Percentiles rank a stretch among this genome's conserved stretches.
Conservation (phyloP, 306 rosid genomes). For the Potentilla sterilis region DNA sequence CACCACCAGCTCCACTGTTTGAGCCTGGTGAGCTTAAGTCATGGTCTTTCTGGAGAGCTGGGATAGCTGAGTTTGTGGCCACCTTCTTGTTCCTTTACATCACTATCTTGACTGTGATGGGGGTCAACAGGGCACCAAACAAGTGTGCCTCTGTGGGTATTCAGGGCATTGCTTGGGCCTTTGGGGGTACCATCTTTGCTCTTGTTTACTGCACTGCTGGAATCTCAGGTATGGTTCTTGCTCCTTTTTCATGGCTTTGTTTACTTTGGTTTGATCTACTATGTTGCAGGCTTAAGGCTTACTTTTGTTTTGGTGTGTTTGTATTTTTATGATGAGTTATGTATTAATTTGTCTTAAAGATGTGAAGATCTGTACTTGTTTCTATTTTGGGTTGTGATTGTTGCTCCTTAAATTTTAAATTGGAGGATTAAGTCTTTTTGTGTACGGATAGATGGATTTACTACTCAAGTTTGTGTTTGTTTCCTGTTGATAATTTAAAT, state of each 20-base stretch:
- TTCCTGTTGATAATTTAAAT: not conserved
- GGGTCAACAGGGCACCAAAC: slow-evolving; percentile 16
- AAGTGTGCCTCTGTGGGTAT: slow-evolving; percentile 40
- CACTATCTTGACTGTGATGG: slow-evolving; percentile 47
- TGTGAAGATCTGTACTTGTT: not conserved
- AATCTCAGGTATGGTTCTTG: slow-evolving; percentile 33
- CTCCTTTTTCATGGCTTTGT: not conserved
- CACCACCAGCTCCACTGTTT: slow-evolving; percentile 44
- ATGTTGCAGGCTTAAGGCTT: not conserved
- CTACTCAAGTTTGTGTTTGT: not conserved
- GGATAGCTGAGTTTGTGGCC: slow-evolving; percentile 47
- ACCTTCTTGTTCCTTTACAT: slow-evolving; percentile 48
- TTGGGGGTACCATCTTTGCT: slow-evolving; percentile 50
- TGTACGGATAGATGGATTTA: not conserved
- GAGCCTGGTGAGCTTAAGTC: slow-evolving; percentile 47
- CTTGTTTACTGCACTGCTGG: slow-evolving; percentile 48
- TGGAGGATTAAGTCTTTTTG: not conserved
- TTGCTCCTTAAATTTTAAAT: not conserved
- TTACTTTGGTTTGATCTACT: slow-evolving; percentile 4
- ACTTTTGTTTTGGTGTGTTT: not conserved
- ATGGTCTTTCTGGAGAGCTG: slow-evolving; percentile 48
- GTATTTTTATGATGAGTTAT: not conserved
- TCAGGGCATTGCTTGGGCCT: slow-evolving; percentile 54
- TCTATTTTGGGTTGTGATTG: not conserved
- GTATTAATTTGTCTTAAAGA: not conserved